Evolutionary conservation across 192 early-diverging fungal genomes (phyloP), one percentile per base, ranked within the genome.

Genomic region (Phycomyces blakesleeanus): DNA sequence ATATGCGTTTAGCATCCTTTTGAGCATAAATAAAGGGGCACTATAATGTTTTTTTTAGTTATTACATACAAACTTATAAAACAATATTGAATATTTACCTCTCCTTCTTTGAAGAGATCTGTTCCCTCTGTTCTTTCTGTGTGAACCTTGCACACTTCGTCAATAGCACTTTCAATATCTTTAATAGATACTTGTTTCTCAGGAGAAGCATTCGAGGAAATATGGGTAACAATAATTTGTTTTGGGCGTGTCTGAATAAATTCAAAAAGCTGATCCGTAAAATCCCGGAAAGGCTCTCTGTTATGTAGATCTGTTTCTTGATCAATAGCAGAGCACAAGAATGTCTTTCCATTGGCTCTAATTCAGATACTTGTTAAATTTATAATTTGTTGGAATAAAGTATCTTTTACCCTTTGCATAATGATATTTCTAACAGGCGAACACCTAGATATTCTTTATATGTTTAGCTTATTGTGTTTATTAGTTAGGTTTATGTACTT

Each of bases 1-100:
- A 75, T 16, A 22, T 26, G 5, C 20, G 20, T 4, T 59, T 25
- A 8, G 24, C 40, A 12, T 27, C 34, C 15, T 40, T 49, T n/a
- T 68, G 41, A 7, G 42, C 51, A 25, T 70, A 62, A 24, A 69
- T 65, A 51, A 69, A 66, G 5, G 67, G 68, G 29, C 73, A 75
- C 59, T 65, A 25, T 0, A 4, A 29, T 9, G 37, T 29, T 5
- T 49, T 6, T 12, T 16, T 27, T 34, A n/a, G n/a, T 50, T 2
- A 50, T 52, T 47, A 14, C 5, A 47, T 2, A n/a, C 15, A n/a
- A n/a, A n/a, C n/a, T n/a, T n/a, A n/a, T n/a, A n/a, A n/a, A n/a
- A n/a, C n/a, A n/a, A n/a, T n/a, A n/a, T n/a, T n/a, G n/a, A n/a
- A n/a, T 29, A 54, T 11, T 54, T 64, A 64, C 62, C 27, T 61